A percentile compares a stretch with the other conserved stretches of the same genome.
These are phyloP conservation scores for Mikania micrantha DNA, from an alignment of 129 eudicot species.

Conservation along the genomic window DNA sequence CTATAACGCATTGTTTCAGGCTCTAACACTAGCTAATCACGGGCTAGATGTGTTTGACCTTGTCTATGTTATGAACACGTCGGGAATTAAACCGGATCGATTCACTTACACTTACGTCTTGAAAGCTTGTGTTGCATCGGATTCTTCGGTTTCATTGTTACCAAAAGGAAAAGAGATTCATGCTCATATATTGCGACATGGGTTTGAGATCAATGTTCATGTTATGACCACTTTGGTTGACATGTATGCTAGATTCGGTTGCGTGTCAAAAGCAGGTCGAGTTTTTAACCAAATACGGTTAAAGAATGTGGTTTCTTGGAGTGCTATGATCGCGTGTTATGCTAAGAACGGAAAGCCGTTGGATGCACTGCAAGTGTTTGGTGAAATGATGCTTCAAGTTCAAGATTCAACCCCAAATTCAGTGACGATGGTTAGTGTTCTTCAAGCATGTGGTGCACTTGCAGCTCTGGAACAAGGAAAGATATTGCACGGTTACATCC, in stretches of 20 bases:
- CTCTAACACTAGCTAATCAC: constrained; percentile 49
- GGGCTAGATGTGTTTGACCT: constrained; percentile 66
- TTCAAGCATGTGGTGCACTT: constrained; percentile 87
- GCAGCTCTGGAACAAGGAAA: constrained; percentile 83
- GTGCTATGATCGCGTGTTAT: constrained; percentile 88
- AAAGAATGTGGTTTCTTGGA: constrained; percentile 92
- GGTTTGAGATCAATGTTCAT: constrained; percentile 64
- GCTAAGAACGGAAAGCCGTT: constrained; percentile 65
- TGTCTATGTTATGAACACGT: constrained; percentile 42
- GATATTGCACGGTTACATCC: constrained; percentile 65
- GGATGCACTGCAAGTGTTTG: constrained; percentile 65
- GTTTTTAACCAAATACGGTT: constrained; percentile 46
- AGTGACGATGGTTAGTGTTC: constrained; percentile 93
- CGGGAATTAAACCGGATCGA: constrained; percentile 63
- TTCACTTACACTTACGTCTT: constrained; percentile 81
- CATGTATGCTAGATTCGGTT: constrained; percentile 76
- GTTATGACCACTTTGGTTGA: constrained; percentile 89
- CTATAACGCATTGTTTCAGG: constrained; percentile 78
- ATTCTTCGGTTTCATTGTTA: constrained; percentile 35
- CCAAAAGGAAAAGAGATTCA: constrained; percentile 67
- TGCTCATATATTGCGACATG: constrained; percentile 64
- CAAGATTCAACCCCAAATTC: constrained; percentile 57
- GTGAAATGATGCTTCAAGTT: constrained; percentile 57
- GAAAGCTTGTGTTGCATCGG: constrained; percentile 84
- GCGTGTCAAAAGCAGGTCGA: constrained; percentile 39